phyloP scores from a whole-genome alignment of 139 green algal species.

The Chlamydomonas schloesseri region DNA sequence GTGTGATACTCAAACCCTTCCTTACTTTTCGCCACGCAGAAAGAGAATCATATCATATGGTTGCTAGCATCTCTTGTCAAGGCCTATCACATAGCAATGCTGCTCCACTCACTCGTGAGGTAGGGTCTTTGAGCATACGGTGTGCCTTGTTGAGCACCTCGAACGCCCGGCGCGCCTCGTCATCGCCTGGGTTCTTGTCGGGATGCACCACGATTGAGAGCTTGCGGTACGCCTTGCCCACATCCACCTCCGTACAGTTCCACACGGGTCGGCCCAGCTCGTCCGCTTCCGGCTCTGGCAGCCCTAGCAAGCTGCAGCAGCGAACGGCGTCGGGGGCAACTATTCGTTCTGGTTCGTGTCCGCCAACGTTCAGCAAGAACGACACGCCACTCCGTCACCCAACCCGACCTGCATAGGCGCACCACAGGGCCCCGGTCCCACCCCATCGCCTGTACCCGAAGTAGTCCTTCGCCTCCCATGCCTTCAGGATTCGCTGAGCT shows the following conservation, averaged over 20 bases:
- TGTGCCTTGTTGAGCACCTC: slow-evolving; percentile 81
- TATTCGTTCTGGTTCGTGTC: no score
- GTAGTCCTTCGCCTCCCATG: slow-evolving; percentile 79
- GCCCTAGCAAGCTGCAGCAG: slow-evolving; percentile 74
- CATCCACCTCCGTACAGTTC: slow-evolving; percentile 64
- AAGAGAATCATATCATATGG: no score
- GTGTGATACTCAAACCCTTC: not conserved
- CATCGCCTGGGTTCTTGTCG: slow-evolving; percentile 79
- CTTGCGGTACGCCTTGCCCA: slow-evolving; percentile 78
- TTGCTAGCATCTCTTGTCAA: no score
- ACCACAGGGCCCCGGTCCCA: no score
- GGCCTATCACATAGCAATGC: not conserved
- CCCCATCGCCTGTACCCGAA: no score
- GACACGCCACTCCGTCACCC: no score
- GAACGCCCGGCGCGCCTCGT: slow-evolving; percentile 61
- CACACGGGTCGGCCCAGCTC: slow-evolving; percentile 74
- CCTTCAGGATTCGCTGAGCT: slow-evolving; percentile 74
- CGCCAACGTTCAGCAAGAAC: no score
- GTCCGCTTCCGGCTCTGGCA: slow-evolving; percentile 74
- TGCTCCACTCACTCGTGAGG: not conserved
- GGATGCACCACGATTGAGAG: slow-evolving; percentile 85
- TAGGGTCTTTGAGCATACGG: slow-evolving; percentile 68
- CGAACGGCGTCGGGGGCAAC: no score
- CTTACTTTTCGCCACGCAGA: no score
- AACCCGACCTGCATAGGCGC: no score